Evolutionary conservation across 371 early-diverging fungal genomes (phyloP), one percentile per base, ranked within the genome.

Genomic region (Massospora cicadina): DNA sequence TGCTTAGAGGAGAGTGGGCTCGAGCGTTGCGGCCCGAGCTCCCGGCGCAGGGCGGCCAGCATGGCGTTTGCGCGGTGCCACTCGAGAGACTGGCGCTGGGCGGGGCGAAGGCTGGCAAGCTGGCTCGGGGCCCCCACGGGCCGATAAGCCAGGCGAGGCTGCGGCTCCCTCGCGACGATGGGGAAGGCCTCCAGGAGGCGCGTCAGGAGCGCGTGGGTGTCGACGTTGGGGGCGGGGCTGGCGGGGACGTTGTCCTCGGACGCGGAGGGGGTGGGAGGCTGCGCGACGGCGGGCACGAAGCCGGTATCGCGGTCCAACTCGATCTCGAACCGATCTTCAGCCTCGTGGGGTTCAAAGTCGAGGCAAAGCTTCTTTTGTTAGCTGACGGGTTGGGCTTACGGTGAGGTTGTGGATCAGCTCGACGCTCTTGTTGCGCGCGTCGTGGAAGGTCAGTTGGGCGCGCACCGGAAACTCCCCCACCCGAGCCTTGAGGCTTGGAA

Each of bases 391-490:
- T 58, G 54, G 31, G 24, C 69, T 64, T 72, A 87, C 85, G 72
- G 83, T 87, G n/a, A 90, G 64, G n/a, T 79, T 74, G 69, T 91
- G 90, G 25, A 90, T 82, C 13, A 94, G 69, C 65, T 91, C 89
- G 0, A 91, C 79, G 0, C 90, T 84, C 68, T 89, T 90, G 72
- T 94, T 95, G 43, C 83, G 74, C 1, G 71, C 69, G 65, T 79
- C 79, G 21, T 77, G 77, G 73, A 95, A 93, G 67, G 78, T 81
- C 10, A 95, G 60, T 64, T 89, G 86, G 17, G 92, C 71, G 26
- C 90, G 80, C 56, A 93, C 75, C 13, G 93, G 90, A 65, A 91
- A 93, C 72, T 95, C 95, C 96, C 96, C 94, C 94, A 95, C 0
- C 93, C 96, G 65, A 81, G 79, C 0, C 92, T 79, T 10, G 86